A percentile compares a stretch with the other conserved stretches of the same genome.
Conservation (phyloP, 2,329 filamentous ascomycete species). For the Cryphonectria parasitica region DNA sequence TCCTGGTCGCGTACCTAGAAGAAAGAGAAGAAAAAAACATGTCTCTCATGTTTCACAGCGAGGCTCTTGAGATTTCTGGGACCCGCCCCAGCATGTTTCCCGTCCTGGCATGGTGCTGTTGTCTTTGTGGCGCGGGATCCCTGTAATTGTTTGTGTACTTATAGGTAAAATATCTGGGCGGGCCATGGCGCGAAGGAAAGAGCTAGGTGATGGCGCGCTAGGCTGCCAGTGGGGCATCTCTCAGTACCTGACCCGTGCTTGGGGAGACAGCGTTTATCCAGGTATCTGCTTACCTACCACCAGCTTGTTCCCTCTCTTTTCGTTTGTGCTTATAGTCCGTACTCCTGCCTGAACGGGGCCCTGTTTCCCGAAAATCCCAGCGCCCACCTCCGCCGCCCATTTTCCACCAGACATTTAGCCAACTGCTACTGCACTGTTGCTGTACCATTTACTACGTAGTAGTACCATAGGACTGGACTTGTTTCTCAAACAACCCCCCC, state of each 20-base stretch:
- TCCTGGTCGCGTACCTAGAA: neutral
- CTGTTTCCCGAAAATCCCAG: conserved; percentile 9
- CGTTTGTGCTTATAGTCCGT: neutral
- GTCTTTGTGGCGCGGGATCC: conserved; percentile 3
- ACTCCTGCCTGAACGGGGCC: conserved; percentile 11
- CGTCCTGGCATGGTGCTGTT: conserved; percentile 9
- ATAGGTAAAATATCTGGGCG: neutral
- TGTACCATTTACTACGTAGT: no score
- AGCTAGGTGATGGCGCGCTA: no score
- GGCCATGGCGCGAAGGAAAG: no score
- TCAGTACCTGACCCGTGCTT: neutral
- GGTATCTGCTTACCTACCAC: conserved; percentile 1
- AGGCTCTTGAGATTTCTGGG: neutral
- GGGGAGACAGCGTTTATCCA: neutral
- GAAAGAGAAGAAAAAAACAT: neutral
- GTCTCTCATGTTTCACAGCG: neutral
- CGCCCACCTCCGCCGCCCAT: conserved; percentile 1
- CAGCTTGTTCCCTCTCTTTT: neutral
- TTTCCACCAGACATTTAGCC: neutral
- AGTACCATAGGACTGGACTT: neutral
- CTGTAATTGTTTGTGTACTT: neutral
- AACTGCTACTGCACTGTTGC: no score
- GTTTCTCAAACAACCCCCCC: neutral
- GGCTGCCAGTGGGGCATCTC: neutral
- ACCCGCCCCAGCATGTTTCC: conserved; percentile 13